A percentile compares a stretch with the other conserved stretches of the same genome.
Conservation (phyloP, 225 moss, liverwort and hornwort genomes). For the Bryum argenteum region DNA sequence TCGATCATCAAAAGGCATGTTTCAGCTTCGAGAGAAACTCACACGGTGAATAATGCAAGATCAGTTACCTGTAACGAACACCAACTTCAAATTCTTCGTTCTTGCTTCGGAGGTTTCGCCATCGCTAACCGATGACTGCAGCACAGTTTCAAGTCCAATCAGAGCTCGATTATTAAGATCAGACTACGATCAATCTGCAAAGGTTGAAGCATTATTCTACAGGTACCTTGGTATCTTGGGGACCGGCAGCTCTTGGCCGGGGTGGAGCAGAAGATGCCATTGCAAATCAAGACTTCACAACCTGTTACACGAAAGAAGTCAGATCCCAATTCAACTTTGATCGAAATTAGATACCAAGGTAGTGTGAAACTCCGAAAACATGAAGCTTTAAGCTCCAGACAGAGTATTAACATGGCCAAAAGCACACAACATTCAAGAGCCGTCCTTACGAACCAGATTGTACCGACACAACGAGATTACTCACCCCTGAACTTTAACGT, state of each 20-base stretch:
- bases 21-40: not conserved
- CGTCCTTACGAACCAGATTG: not conserved
- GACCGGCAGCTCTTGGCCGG: constrained; percentile 43
- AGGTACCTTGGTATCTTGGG: constrained; percentile 51
- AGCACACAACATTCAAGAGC: no score
- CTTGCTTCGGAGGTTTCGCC: constrained; percentile 49
- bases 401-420: no score
- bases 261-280: constrained; percentile 42
- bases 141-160: not conserved
- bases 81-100: constrained; percentile 52
- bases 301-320: constrained; percentile 22
- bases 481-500: not conserved
- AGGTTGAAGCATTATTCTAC: not conserved
- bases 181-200: not conserved
- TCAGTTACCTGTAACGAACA: constrained; percentile 49
- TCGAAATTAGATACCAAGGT: not conserved
- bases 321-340: not conserved
- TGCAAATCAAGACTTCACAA: constrained; percentile 29
- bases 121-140: constrained; percentile 44
- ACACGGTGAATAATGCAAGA: not conserved
- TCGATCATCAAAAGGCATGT: not conserved
- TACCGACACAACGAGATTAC: not conserved
- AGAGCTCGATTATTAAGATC: not conserved
- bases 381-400: not conserved
- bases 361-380: not conserved